Percentiles rank a stretch among this genome's conserved stretches.
phyloP scores from a whole-genome alignment of 2,329 filamentous ascomycete genomes.

The Trichoderma cornu-damae region DNA sequence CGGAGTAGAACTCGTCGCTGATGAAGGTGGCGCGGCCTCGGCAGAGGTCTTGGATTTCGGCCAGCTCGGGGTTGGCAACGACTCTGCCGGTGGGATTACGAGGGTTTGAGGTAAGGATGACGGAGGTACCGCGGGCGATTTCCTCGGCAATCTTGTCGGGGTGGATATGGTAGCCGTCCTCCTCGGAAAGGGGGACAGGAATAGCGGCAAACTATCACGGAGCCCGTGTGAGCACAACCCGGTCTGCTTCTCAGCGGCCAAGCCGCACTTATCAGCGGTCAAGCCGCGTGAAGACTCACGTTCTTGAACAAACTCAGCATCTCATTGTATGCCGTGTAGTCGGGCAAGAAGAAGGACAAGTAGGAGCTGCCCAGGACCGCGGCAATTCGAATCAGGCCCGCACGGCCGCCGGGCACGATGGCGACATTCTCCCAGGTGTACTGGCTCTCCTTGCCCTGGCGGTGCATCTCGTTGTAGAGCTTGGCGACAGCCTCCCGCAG shows the following conservation, averaged over 20 bases:
- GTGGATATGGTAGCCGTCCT: conserved; percentile 89
- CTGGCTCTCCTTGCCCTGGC: conserved; percentile 77
- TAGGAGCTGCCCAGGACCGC: conserved; percentile 91
- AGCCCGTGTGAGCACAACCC: neutral
- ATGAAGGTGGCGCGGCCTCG: conserved; percentile 85
- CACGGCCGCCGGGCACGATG: conserved; percentile 89
- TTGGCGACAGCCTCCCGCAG: conserved; percentile 83
- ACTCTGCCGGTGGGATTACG: conserved; percentile 91
- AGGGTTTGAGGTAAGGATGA: conserved; percentile 92
- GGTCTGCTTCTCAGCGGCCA: neutral
- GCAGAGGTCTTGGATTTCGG: conserved; percentile 89
- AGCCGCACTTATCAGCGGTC: neutral
- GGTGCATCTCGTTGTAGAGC: conserved; percentile 89
- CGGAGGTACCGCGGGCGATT: conserved; percentile 77
- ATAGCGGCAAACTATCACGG: conserved; percentile 68
- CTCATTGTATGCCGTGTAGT: conserved; percentile 97
- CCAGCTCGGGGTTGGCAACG: conserved; percentile 76
- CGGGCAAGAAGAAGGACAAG: conserved; percentile 87
- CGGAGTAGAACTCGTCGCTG: conserved; percentile 94
- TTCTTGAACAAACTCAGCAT: conserved; percentile 96
- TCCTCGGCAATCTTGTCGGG: conserved; percentile 89
- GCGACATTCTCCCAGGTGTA: conserved; percentile 98
- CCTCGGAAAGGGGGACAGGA: conserved; percentile 75
- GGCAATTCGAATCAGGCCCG: conserved; percentile 89
- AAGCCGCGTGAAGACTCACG: conserved; percentile 37